Conservation (phyloP, 148 eudicot species). For the Vaccinium myrtillus region DNA sequence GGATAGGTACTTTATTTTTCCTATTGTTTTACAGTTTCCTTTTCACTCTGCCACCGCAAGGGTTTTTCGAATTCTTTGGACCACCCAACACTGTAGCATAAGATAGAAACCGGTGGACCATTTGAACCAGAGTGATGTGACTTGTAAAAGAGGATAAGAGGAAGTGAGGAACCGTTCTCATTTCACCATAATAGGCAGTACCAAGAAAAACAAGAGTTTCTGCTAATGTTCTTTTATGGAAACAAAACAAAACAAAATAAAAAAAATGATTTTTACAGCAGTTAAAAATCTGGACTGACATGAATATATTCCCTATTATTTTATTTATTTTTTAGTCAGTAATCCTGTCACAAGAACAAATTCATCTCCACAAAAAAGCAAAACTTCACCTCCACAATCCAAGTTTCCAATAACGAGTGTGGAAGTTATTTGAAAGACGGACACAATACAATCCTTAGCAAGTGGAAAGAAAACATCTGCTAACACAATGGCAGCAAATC, state of each 20-base stretch:
- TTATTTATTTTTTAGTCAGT: neutral
- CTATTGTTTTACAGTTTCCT: neutral
- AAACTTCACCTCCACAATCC: conserved; percentile 3
- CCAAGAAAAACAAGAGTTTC: neutral
- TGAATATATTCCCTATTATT: neutral
- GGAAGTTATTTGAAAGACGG: neutral
- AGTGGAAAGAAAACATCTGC: neutral
- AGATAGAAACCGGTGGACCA: neutral
- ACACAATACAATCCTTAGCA: neutral
- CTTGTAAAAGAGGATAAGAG: neutral
- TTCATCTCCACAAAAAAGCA: neutral
- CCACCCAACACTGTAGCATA: neutral
- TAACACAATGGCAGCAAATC: neutral
- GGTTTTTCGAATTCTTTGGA: neutral
- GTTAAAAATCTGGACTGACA: neutral
- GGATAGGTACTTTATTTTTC: neutral
- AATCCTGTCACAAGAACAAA: neutral
- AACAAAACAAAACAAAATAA: too few relatives aligned
- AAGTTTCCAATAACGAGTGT: neutral
- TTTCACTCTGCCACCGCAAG: neutral
- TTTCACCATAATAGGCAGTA: neutral
- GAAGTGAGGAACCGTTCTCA: neutral
- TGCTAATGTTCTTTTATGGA: neutral
- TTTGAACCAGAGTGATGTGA: conserved; percentile 2
- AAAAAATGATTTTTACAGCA: neutral